These are phyloP conservation scores for Xerocomus potaroensis DNA, from an alignment of 768 basidiomycete species.

Conservation along the genomic window DNA sequence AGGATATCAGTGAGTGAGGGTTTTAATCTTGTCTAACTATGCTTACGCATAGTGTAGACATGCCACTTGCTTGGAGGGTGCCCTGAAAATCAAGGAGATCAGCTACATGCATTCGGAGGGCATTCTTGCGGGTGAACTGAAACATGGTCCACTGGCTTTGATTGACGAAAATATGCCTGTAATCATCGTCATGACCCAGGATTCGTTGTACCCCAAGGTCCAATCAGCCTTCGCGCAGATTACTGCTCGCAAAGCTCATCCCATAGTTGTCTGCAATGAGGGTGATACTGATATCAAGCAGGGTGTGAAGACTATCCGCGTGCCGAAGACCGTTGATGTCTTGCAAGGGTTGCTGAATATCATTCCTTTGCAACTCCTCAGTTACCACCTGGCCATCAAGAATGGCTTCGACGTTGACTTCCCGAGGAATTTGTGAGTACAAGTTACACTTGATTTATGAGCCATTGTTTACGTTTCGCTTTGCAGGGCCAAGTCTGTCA, in stretches of 20 bases:
- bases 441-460: neutral
- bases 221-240: conserved; percentile 96
- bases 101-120: conserved; percentile 66
- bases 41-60: conserved; percentile 42
- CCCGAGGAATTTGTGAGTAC: conserved; percentile 86
- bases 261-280: conserved; percentile 94
- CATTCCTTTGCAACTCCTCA: conserved; percentile 91
- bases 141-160: conserved; percentile 96
- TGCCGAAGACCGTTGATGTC: conserved; percentile 91
- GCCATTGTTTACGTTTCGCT: conserved; percentile 8
- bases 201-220: conserved; percentile 97
- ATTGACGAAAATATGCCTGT: conserved; percentile 99
- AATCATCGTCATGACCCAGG: conserved; percentile 99
- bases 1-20: conserved; percentile 80
- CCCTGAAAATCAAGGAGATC: conserved; percentile 99
- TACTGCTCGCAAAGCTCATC: conserved; percentile 93
- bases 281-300: conserved; percentile 76
- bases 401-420: conserved; percentile 98
- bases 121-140: conserved; percentile 97
- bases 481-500: conserved; percentile 70
- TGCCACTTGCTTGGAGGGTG: conserved; percentile 97
- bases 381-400: conserved; percentile 93
- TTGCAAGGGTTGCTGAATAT: conserved; percentile 96
- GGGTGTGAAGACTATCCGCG: conserved; percentile 83
- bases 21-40: neutral